phyloP scores from a whole-genome alignment of 2,329 filamentous ascomycete species.

The Sporothrix pallida region DNA sequence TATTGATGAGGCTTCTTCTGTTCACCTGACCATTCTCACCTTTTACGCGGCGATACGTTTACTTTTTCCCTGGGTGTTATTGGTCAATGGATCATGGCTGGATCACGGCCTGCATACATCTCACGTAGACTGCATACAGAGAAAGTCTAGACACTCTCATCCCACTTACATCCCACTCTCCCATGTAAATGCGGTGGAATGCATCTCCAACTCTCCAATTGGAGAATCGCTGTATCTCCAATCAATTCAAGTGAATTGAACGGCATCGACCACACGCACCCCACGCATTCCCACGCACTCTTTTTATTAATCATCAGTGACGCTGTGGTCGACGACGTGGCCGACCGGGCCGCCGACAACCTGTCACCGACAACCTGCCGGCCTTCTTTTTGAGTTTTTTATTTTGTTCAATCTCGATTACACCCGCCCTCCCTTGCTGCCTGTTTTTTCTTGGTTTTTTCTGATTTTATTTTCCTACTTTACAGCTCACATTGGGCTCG shows the following conservation, averaged over 20 bases:
- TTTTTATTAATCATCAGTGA: too few species aligned
- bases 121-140: not conserved
- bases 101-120: not conserved
- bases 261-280: too few species aligned
- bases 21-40: not conserved
- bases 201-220: too few species aligned
- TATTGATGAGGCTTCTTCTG: not conserved
- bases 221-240: not conserved
- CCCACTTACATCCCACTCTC: conserved; percentile 11
- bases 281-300: too few species aligned
- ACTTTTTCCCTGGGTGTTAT: not conserved
- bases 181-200: not conserved
- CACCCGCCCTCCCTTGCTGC: not conserved
- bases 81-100: not conserved
- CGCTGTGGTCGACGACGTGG: too few species aligned
- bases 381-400: not conserved
- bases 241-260: too few species aligned
- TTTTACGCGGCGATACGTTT: not conserved
- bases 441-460: not conserved
- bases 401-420: not conserved
- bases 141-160: not conserved
- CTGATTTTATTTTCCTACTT: not conserved
- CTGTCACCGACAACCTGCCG: too few species aligned
- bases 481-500: too few species aligned
- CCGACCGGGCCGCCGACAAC: too few species aligned